A percentile compares a stretch with the other conserved stretches of the same genome.
These are phyloP conservation scores for Benincasa hispida DNA, from an alignment of 306 rosid genomes.

Conservation along the genomic window DNA sequence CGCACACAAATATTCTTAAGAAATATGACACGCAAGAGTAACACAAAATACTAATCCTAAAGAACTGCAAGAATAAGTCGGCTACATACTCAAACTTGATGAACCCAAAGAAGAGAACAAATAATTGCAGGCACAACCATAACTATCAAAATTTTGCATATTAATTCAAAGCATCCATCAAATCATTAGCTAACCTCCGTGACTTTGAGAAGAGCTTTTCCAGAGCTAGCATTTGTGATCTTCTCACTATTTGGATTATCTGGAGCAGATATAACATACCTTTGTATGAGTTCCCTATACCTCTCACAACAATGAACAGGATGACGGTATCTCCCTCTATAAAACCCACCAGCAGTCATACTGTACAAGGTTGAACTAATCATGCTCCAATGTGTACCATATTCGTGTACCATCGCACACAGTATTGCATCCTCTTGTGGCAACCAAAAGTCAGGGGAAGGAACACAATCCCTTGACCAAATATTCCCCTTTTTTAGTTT, in stretches of 20 bases:
- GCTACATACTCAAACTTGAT: not conserved
- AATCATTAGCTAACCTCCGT: conserved; percentile 58
- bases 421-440: conserved; percentile 88
- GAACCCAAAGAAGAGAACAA: not conserved
- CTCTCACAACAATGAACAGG: conserved; percentile 96
- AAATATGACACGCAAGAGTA: not conserved
- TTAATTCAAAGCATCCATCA: not conserved
- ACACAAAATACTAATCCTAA: not conserved
- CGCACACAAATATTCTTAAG: not conserved
- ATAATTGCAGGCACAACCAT: not conserved
- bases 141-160: not conserved
- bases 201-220: conserved; percentile 88
- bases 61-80: not conserved
- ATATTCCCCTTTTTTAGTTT: conserved; percentile 63
- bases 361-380: conserved; percentile 72
- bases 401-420: conserved; percentile 88
- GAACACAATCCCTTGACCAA: conserved; percentile 88
- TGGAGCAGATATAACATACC: conserved; percentile 41
- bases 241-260: conserved; percentile 69
- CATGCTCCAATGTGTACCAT: conserved; percentile 87
- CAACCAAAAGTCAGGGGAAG: conserved; percentile 78
- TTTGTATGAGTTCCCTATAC: conserved; percentile 79
- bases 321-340: conserved; percentile 90
- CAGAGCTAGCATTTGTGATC: conserved; percentile 53
- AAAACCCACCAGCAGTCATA: conserved; percentile 80